A percentile compares a stretch with the other conserved stretches of the same genome.
Evolutionary conservation across 2,329 filamentous ascomycete genomes (phyloP).

Genomic region (Cladosporium phlei): DNA sequence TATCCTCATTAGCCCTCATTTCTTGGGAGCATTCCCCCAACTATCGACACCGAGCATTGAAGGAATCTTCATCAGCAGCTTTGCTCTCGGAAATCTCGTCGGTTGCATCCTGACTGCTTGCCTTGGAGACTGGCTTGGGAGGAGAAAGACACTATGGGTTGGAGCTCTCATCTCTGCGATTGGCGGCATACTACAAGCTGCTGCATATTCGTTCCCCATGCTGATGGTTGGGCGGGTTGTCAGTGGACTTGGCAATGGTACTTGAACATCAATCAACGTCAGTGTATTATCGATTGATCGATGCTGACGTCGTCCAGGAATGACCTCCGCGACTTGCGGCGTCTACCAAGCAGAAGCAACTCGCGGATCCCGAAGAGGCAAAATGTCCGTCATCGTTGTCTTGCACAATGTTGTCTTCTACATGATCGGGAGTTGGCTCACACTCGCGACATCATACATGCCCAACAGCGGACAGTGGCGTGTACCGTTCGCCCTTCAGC

Average conservation of each 20-base stretch:
- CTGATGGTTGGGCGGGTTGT: constrained; percentile 42
- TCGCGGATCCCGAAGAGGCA: constrained; percentile 31
- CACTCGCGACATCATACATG: constrained; percentile 39
- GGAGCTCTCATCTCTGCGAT: constrained; percentile 37
- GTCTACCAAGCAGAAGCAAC: constrained; percentile 41
- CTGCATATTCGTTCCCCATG: constrained; percentile 39
- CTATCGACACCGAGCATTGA: constrained; percentile 12
- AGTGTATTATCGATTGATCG: too few species aligned
- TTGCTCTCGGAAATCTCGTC: constrained; percentile 14
- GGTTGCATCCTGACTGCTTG: constrained; percentile 20
- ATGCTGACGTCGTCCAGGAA: constrained; percentile 18
- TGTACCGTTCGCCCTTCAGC: constrained; percentile 34
- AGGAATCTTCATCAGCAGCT: constrained; percentile 15
- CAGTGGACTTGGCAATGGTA: constrained; percentile 37
- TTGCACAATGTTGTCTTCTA: constrained; percentile 43
- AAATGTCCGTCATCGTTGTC: constrained; percentile 29
- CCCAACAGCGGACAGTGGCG: constrained; percentile 36
- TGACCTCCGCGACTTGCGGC: constrained; percentile 39
- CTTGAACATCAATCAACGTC: not conserved
- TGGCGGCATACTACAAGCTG: constrained; percentile 41
- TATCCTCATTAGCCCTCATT: constrained; percentile 13
- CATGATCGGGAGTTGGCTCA: constrained; percentile 43
- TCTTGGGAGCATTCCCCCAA: constrained; percentile 12
- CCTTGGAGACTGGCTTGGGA: constrained; percentile 41
- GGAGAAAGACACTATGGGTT: constrained; percentile 40